Percentiles rank a stretch among this genome's conserved stretches.
These are phyloP conservation scores for Talaromyces ruber DNA, from an alignment of 495 filamentous ascomycete genomes.

Conservation along the genomic window DNA sequence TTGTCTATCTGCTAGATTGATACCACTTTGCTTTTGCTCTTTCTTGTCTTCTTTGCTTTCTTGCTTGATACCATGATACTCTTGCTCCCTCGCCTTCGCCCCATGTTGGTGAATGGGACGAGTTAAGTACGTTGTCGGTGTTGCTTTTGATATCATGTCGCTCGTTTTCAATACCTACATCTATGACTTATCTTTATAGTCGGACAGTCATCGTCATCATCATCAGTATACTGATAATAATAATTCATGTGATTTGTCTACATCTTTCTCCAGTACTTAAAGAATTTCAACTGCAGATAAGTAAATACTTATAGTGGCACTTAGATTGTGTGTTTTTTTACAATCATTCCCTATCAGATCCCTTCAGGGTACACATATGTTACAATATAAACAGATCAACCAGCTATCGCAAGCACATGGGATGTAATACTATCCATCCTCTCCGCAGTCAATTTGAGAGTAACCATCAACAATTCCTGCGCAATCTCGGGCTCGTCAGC, in stretches of 20 bases:
- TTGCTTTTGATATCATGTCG: not conserved
- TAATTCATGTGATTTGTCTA: constrained; percentile 1
- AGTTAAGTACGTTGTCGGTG: not conserved
- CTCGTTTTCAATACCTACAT: not conserved
- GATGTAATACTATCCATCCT: constrained; percentile 84
- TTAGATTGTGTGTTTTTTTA: not conserved
- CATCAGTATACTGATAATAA: constrained; percentile 6
- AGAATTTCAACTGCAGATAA: not conserved
- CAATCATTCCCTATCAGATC: not conserved
- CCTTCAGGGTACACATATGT: not conserved
- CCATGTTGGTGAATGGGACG: not conserved
- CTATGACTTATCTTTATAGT: not conserved
- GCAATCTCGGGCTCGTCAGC: constrained; percentile 64
- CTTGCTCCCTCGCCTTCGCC: not conserved
- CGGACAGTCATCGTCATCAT: not conserved
- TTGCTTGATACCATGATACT: constrained; percentile 9
- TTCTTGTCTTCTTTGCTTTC: constrained; percentile 9
- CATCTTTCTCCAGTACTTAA: not conserved
- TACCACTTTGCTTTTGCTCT: constrained; percentile 27
- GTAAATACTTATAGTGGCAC: not conserved
- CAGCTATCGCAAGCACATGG: constrained; percentile 29
- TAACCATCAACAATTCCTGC: constrained; percentile 72
- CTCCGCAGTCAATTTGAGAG: constrained; percentile 81
- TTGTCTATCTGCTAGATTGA: constrained; percentile 41
- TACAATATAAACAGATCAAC: constrained; percentile 10